phyloP scores from a whole-genome alignment of 1,284 basidiomycete genomes.

The Vanrija pseudolonga region DNA sequence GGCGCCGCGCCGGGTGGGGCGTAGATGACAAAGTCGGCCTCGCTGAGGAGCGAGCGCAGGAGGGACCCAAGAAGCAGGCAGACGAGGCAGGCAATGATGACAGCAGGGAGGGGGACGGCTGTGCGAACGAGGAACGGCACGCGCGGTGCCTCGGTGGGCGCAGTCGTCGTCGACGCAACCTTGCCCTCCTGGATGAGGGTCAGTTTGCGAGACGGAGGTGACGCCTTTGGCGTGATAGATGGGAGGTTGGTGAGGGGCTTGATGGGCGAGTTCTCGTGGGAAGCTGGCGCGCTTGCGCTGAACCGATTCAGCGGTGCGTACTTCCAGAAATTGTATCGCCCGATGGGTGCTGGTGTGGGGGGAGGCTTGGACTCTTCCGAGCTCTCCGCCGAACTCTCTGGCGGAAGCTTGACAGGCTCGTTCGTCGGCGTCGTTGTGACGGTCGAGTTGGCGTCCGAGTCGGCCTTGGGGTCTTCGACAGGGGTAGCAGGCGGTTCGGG shows the following conservation, averaged over 20 bases:
- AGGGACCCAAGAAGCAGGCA: slow-evolving; percentile 89
- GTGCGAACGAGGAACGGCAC: slow-evolving; percentile 3
- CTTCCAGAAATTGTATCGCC: slow-evolving; percentile 18
- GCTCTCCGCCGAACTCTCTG: neutral
- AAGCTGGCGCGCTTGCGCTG: slow-evolving; percentile 7
- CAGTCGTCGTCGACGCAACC: neutral
- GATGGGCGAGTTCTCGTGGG: slow-evolving; percentile 12
- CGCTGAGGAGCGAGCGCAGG: slow-evolving; percentile 72
- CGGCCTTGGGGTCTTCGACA: slow-evolving; percentile 2
- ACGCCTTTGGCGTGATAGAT: neutral
- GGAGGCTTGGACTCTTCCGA: neutral
- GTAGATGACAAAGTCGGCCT: slow-evolving; percentile 79
- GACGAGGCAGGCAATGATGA: slow-evolving; percentile 76
- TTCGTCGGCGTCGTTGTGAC: slow-evolving; percentile 16
- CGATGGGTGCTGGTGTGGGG: neutral
- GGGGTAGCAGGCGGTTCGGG: slow-evolving; percentile 3
- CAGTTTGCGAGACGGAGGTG: no score
- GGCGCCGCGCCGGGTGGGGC: slow-evolving; percentile 56
- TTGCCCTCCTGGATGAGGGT: no score
- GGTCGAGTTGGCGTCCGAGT: slow-evolving; percentile 11
- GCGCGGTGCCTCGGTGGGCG: neutral
- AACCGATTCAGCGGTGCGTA: slow-evolving; percentile 14
- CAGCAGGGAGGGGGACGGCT: slow-evolving; percentile 43
- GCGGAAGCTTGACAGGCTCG: slow-evolving; percentile 12
- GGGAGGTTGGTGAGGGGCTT: slow-evolving; percentile 5